Conservation (phyloP, 306 rosid genomes). For the Prosopis cineraria region DNA sequence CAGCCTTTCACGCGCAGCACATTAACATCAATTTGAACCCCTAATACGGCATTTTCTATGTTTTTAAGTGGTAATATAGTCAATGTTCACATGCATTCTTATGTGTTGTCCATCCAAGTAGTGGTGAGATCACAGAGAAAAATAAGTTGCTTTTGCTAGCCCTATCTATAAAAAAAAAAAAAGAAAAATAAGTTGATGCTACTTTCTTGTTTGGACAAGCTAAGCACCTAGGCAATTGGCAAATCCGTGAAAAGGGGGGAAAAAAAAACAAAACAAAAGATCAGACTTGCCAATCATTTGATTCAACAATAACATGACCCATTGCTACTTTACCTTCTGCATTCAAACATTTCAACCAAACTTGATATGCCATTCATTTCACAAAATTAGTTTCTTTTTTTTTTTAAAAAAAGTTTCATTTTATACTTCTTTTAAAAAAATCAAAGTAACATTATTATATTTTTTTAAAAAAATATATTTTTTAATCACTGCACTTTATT, state of each 20-base stretch:
- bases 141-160: no score
- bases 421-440: no score
- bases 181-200: no score
- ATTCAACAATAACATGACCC: not conserved
- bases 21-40: not conserved
- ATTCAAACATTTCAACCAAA: no score
- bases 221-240: not conserved
- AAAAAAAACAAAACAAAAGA: not conserved
- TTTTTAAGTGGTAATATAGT: not conserved
- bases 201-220: constrained; percentile 8
- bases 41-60: not conserved
- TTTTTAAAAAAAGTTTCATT: no score
- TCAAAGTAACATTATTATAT: no score
- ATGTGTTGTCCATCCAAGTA: not conserved
- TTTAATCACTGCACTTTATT: no score
- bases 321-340: not conserved
- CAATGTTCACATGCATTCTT: constrained; percentile 14
- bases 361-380: no score
- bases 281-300: not conserved
- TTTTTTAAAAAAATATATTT: no score
- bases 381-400: no score
- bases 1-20: not conserved
- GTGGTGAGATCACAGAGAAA: constrained; percentile 1
- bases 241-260: not conserved
- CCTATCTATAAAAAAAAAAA: no score